Percentiles rank a stretch among this genome's conserved stretches.
Conservation (phyloP, 1,284 basidiomycete species). For the Marasmius oreades region DNA sequence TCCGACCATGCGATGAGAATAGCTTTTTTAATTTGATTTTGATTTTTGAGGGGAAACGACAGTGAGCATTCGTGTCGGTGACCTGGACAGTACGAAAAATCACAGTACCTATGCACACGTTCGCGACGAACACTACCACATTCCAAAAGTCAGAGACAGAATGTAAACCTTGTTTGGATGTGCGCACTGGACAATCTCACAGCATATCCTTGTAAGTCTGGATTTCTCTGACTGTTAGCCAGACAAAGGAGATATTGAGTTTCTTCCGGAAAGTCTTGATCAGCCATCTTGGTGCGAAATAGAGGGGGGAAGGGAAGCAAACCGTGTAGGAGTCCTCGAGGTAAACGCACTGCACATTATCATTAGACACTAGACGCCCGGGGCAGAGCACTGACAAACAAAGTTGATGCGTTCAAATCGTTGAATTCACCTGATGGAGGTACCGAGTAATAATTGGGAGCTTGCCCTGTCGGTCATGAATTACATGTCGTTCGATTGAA, state of each 20-base stretch:
- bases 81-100: not conserved
- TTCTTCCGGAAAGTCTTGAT: not conserved
- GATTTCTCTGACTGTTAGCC: slow-evolving; percentile 14
- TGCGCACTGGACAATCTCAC: not conserved
- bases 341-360: too few species aligned
- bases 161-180: too few species aligned
- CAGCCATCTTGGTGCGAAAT: too few species aligned
- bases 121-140: not conserved
- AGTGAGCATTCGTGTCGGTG: not conserved
- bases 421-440: too few species aligned
- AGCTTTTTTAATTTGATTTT: not conserved
- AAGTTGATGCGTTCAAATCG: too few species aligned
- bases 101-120: not conserved
- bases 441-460: too few species aligned
- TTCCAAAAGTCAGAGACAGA: not conserved
- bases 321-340: too few species aligned
- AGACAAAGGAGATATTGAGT: slow-evolving; percentile 7
- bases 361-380: too few species aligned
- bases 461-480: too few species aligned
- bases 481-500: too few species aligned
- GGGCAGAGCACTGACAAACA: too few species aligned
- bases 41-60: not conserved
- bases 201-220: slow-evolving; percentile 1
- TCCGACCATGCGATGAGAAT: slow-evolving; percentile 9
- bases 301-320: too few species aligned